Evolutionary conservation across 805 yeast genomes (phyloP), one percentile per base, ranked within the genome.

Genomic region (Spathaspora boniae): DNA sequence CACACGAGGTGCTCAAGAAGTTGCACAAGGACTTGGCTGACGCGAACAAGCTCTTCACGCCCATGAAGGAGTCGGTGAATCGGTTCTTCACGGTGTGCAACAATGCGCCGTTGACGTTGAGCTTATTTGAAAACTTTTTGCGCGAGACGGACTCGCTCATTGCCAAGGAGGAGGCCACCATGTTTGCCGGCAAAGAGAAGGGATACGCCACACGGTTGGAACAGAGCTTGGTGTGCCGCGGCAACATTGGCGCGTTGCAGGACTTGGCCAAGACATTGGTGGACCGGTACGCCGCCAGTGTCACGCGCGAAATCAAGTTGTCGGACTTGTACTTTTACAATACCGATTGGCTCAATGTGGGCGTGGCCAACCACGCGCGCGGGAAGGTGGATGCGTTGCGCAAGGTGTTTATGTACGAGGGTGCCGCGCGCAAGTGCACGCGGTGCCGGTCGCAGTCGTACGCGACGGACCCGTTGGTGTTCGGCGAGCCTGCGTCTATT

Each of bases 311-410:
- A 17, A 61, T 72, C 17, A 70, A 75, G 43, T 59, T 73, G 1
- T 68, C 81, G 2, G 74, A 70, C 6, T 47, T 87, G 18, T 82
- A 74, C 47, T 77, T 80, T 43, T 76, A 80, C 48, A 78, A 82
- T 45, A 77, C 79, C 1, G 65, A 68, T 18, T 85, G 94, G 94
- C 61, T 85, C 12, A 68, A 70, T 46, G 58, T 44, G 29, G 64
- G 68, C n/a, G 29, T 26, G 29, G 8, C 17, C 7, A 20, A 22
- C 17, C 34, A 20, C 16, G 18, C 25, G 14, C 11, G 9, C 7
- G 24, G 16, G 12, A 28, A 28, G 16, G 48, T 65, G 14, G 73
- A 68, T 46, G 61, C 60, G 2, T 55, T 66, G 26, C 48, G 72
- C 30, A 66, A 67, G 40, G 51, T 59, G 33, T 41, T 63, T 17